These are phyloP conservation scores for Fraxinus latifolia DNA, from an alignment of 305 asterid genomes.

Conservation along the genomic window DNA sequence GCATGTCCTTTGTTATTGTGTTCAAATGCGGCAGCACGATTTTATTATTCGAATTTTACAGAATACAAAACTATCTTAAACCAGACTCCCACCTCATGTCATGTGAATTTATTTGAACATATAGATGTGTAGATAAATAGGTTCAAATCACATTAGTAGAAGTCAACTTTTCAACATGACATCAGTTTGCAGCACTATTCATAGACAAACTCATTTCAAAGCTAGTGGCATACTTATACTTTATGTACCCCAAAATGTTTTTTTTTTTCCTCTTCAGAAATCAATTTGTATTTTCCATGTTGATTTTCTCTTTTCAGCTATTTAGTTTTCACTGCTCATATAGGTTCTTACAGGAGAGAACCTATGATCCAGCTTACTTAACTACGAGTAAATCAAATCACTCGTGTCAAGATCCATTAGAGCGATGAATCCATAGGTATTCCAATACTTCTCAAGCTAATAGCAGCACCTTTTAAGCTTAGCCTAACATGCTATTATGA, in stretches of 20 bases:
- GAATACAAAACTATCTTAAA: neutral
- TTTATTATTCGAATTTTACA: neutral
- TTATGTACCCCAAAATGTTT: neutral
- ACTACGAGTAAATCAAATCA: neutral
- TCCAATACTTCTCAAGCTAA: neutral
- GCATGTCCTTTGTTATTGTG: neutral
- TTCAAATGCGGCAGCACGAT: neutral
- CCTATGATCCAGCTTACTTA: neutral
- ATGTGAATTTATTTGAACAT: neutral
- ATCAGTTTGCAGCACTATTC: neutral
- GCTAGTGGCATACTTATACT: neutral
- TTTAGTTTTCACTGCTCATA: neutral
- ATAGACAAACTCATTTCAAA: neutral
- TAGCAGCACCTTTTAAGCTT: neutral
- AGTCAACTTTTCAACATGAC: neutral
- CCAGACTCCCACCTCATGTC: neutral
- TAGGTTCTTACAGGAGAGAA: neutral
- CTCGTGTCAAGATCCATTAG: neutral
- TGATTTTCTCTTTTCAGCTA: slow-evolving; percentile 1
- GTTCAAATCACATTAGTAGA: neutral
- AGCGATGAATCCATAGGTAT: neutral
- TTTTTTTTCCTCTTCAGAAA: neutral
- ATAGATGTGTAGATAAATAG: neutral
- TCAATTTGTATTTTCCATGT: neutral
- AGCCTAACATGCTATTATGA: neutral